Evolutionary conservation across 1,139 yeast species (phyloP), one percentile per base, ranked within the genome.

Genomic region (Yamadazyma sp.): DNA sequence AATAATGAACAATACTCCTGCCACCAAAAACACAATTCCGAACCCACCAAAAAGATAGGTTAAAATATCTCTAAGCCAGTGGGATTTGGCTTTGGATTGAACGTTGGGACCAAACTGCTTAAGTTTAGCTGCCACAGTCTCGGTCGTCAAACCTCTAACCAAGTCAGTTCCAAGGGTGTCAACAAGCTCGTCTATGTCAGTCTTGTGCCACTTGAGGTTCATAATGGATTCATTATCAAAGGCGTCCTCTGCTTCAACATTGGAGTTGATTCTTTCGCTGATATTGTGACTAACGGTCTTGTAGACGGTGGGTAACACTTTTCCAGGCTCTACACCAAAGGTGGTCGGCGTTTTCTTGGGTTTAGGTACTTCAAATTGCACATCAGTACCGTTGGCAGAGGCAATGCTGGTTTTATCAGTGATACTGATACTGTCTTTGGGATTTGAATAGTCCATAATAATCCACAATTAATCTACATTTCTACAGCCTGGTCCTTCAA

Each of bases 41-140:
- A 75, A 75, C 2, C 80, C 80, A 39, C 79, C 78, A 56, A 75
- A 75, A 38, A 69, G 56, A 50, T 75, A 70, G 41, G 57, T 45
- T 35, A 70, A 57, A 3, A 67, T 38, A 46, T 61, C 67, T 46
- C 51, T 61, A 25, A 59, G 38, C 38, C 62, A 51, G 22, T 65
- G 60, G 3, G 59, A 51, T 10, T 62, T 61, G 9, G 73, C 73
- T 39, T 65, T 64, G n/a, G 67, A 52, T 38, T 68, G 71, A 34
- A 57, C 46, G 42, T 73, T 73, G 3, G 42, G 41, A 17, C 78
- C 79, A 45, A 53, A 62, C 13, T 44, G 39, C 38, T 54, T 54
- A n/a, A 38, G 35, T 24, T 48, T 48, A 7, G 36, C 37, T 3
- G 40, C 34, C 35, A 46, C 50, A 24, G 54, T 54, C 5, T 30